These are phyloP conservation scores for Furculomyces boomerangus DNA, from an alignment of 371 early-diverging fungal genomes.

Conservation along the genomic window DNA sequence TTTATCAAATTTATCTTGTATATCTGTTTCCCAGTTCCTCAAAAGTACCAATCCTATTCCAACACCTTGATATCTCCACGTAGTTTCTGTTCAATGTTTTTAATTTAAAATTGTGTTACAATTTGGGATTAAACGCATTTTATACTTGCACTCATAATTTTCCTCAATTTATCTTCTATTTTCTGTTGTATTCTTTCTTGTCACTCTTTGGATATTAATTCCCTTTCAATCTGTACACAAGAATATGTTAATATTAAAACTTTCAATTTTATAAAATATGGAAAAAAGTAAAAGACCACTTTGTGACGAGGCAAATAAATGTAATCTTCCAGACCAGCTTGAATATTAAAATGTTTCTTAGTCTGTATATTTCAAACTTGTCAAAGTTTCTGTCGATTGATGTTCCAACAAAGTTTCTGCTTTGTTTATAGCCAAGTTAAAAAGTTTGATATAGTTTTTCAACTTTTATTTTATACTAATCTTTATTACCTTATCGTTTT, in stretches of 20 bases:
- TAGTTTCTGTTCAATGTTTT: not conserved
- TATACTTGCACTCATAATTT: not conserved
- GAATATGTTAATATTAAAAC: not conserved
- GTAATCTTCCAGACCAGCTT: constrained; percentile 25
- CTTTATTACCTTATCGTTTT: constrained; percentile 24
- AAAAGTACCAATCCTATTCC: no score
- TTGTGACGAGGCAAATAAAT: constrained; percentile 11
- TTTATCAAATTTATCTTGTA: no score
- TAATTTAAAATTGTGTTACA: not conserved
- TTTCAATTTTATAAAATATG: not conserved
- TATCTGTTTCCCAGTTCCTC: no score
- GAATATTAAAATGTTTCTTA: constrained; percentile 47
- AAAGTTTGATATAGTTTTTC: no score
- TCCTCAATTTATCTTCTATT: not conserved
- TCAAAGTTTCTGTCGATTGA: constrained; percentile 57
- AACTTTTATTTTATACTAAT: no score
- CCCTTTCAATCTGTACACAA: not conserved
- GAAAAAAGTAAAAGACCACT: not conserved
- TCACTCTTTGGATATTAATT: not conserved
- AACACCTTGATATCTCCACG: not conserved
- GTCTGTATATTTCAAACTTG: constrained; percentile 44
- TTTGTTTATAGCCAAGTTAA: constrained; percentile 29
- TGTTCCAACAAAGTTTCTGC: constrained; percentile 50
- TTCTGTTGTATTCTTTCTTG: not conserved
- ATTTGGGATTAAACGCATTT: not conserved